A percentile compares a stretch with the other conserved stretches of the same genome.
phyloP scores from a whole-genome alignment of 148 eudicot genomes.

The Simmondsia chinensis region DNA sequence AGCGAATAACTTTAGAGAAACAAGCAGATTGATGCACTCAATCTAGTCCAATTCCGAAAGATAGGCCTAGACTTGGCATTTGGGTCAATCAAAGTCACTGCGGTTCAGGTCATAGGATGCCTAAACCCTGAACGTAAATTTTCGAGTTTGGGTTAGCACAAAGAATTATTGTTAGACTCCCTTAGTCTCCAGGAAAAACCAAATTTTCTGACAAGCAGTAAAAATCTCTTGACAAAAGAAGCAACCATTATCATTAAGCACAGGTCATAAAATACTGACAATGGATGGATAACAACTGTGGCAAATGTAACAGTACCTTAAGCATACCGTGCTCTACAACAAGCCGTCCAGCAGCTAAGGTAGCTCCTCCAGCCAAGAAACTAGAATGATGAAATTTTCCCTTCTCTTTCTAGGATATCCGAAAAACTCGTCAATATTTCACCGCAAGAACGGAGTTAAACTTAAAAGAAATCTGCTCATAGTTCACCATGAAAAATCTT shows the following conservation, averaged over 20 bases:
- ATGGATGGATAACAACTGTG: neutral
- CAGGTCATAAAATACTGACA: neutral
- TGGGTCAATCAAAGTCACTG: too few relatives aligned
- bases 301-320: slow-evolving; percentile 36
- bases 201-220: too few relatives aligned
- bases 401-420: slow-evolving; percentile 63
- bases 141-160: too few relatives aligned
- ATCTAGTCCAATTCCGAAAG: too few relatives aligned
- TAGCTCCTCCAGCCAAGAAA: slow-evolving; percentile 95
- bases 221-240: too few relatives aligned
- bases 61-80: too few relatives aligned
- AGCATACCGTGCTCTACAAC: slow-evolving; percentile 54
- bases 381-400: slow-evolving; percentile 93
- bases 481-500: slow-evolving; percentile 9
- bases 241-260: neutral
- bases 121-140: too few relatives aligned
- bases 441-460: neutral
- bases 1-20: too few relatives aligned
- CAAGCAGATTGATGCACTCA: too few relatives aligned
- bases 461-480: neutral
- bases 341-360: slow-evolving; percentile 92
- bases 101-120: too few relatives aligned
- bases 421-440: slow-evolving; percentile 2
- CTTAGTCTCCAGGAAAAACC: too few relatives aligned
- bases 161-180: too few relatives aligned